phyloP scores from a whole-genome alignment of 768 basidiomycete species.

The Lactarius akahatsu region DNA sequence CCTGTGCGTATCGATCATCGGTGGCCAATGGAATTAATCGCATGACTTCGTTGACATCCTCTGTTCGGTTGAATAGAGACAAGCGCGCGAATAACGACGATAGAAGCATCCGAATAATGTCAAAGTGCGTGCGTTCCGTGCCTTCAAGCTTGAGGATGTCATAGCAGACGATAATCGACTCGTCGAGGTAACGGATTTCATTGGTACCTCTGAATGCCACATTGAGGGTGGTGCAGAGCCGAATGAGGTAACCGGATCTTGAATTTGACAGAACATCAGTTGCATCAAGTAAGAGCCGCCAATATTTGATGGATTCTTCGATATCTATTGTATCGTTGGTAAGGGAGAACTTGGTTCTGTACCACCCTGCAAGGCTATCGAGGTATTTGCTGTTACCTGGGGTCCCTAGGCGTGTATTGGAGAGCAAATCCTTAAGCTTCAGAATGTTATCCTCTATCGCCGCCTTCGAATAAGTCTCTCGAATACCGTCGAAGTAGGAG shows the following conservation, averaged over 20 bases:
- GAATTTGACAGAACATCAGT: neutral
- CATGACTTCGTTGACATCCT: neutral
- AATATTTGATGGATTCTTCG: constrained; percentile 3
- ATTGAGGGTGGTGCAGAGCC: too few relatives aligned
- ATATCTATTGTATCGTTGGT: neutral
- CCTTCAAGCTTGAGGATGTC: neutral
- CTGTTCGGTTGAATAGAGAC: neutral
- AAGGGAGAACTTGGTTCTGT: neutral
- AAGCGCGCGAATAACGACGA: neutral
- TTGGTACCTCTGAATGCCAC: neutral
- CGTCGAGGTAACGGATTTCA: neutral
- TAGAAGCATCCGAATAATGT: neutral
- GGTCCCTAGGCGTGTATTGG: neutral
- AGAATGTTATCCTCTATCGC: neutral
- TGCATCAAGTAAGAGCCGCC: neutral
- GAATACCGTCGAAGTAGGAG: too few relatives aligned
- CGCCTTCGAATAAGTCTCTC: neutral
- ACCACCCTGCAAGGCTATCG: neutral
- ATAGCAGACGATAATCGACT: neutral
- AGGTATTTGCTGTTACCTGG: neutral
- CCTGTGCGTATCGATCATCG: neutral
- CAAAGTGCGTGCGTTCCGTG: neutral
- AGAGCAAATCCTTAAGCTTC: neutral
- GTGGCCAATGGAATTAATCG: neutral
- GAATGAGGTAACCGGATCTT: neutral